These are phyloP conservation scores for Pseudopithomyces chartarum DNA, from an alignment of 2,329 filamentous ascomycete species.

Conservation along the genomic window DNA sequence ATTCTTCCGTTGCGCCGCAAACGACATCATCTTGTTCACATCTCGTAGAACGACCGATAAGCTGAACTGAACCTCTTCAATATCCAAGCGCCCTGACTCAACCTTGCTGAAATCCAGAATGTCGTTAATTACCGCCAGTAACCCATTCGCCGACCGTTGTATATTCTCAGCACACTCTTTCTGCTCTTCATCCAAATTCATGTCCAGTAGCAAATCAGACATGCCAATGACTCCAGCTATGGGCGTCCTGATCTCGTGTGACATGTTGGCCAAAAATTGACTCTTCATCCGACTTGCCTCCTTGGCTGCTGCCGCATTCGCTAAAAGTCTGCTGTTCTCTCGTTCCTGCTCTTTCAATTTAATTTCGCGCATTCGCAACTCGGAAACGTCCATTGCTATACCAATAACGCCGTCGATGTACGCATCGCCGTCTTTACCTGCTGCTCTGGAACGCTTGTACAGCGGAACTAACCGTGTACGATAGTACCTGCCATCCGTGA, in stretches of 20 bases:
- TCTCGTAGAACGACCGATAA: conserved; percentile 75
- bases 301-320: conserved; percentile 78
- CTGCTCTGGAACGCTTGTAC: conserved; percentile 59
- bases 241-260: conserved; percentile 78
- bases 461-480: conserved; percentile 74
- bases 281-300: conserved; percentile 81
- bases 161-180: conserved; percentile 78
- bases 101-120: conserved; percentile 90
- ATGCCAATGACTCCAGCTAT: conserved; percentile 83
- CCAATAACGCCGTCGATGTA: conserved; percentile 75
- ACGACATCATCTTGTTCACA: conserved; percentile 85
- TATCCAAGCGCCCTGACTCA: conserved; percentile 75
- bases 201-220: conserved; percentile 74
- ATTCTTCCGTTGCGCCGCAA: conserved; percentile 80
- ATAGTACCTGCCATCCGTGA: conserved; percentile 66
- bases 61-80: conserved; percentile 81
- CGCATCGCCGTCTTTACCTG: conserved; percentile 56
- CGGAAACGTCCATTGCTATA: conserved; percentile 80
- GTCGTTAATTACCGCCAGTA: conserved; percentile 88
- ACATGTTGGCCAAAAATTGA: conserved; percentile 81
- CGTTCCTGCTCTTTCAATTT: conserved; percentile 67
- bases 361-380: conserved; percentile 67
- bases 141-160: conserved; percentile 76
- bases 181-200: conserved; percentile 70
- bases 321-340: conserved; percentile 72